Conservation (phyloP, 805 yeast species). For the Isabelozyma pseudorhagii region DNA sequence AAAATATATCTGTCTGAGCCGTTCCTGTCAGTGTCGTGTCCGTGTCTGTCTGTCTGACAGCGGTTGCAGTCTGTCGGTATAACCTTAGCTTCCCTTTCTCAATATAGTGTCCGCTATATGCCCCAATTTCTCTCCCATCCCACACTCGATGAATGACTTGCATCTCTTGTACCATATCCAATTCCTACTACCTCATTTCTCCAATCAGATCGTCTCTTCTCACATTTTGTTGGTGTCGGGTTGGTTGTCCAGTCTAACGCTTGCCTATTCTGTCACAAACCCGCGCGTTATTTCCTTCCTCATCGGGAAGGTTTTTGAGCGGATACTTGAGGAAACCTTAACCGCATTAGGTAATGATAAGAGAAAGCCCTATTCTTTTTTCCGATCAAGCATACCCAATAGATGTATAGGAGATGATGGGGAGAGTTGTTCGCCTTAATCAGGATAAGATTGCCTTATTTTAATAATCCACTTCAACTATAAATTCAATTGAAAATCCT, state of each 20-base stretch:
- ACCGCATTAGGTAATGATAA: constrained; percentile 8
- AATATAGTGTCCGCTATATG: too few relatives aligned
- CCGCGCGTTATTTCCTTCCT: constrained; percentile 3
- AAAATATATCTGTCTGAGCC: too few relatives aligned
- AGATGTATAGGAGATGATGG: background rate
- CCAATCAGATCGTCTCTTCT: too few relatives aligned
- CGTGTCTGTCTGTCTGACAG: too few relatives aligned
- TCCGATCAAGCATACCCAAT: background rate
- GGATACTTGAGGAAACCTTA: background rate
- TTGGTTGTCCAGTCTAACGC: background rate
- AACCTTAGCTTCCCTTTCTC: too few relatives aligned
- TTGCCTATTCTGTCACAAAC: background rate
- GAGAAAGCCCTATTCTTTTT: background rate
- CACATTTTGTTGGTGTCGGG: too few relatives aligned
- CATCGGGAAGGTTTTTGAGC: constrained; percentile 3
- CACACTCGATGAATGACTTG: too few relatives aligned
- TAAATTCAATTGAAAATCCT: background rate
- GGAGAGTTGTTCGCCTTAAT: background rate
- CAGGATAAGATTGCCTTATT: background rate
- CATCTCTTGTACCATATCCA: too few relatives aligned
- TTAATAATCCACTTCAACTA: background rate
- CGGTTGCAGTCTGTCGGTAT: too few relatives aligned
- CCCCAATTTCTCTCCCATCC: too few relatives aligned
- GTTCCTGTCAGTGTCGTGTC: too few relatives aligned
- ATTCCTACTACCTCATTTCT: background rate